Conservation (phyloP, 768 basidiomycete genomes). For the Pleurotus eryngii region DNA sequence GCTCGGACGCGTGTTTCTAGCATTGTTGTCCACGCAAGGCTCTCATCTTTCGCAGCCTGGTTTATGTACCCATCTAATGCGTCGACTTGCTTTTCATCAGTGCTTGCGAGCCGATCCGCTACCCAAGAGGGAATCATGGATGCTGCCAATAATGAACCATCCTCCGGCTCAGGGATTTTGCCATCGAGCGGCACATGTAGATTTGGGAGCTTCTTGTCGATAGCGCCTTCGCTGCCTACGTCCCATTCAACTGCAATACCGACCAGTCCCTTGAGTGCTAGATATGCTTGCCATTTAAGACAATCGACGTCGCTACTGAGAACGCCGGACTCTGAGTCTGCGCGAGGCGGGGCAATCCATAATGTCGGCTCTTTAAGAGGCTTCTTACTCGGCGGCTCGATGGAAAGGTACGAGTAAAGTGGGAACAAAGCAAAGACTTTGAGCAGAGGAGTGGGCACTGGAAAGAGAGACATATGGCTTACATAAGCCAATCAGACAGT, state of each 20-base stretch:
- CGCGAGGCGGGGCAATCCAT: constrained; percentile 59
- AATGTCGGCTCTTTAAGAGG: constrained; percentile 41
- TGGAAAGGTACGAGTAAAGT: constrained; percentile 47
- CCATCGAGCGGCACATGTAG: constrained; percentile 43
- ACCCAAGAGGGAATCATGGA: constrained; percentile 75
- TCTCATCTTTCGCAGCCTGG: constrained; percentile 61
- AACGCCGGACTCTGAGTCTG: constrained; percentile 16
- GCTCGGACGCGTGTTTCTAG: constrained; percentile 77
- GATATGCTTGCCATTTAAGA: constrained; percentile 87
- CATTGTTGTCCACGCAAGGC: constrained; percentile 78
- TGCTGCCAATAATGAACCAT: constrained; percentile 55
- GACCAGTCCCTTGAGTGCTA: constrained; percentile 60
- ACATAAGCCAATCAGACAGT: not conserved
- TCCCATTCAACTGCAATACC: constrained; percentile 62
- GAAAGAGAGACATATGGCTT: constrained; percentile 11
- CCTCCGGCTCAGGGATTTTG: constrained; percentile 24
- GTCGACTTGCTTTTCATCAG: constrained; percentile 15
- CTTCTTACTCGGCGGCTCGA: constrained; percentile 24
- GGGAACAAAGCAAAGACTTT: constrained; percentile 61
- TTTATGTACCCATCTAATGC: constrained; percentile 68
- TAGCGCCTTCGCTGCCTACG: constrained; percentile 63
- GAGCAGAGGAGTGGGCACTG: constrained; percentile 37
- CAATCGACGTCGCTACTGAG: constrained; percentile 82
- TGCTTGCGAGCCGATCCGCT: constrained; percentile 45
- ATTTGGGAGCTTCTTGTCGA: constrained; percentile 68